These are phyloP conservation scores for Torulaspora gathmanii DNA, from an alignment of 805 yeast genomes.

Conservation along the genomic window DNA sequence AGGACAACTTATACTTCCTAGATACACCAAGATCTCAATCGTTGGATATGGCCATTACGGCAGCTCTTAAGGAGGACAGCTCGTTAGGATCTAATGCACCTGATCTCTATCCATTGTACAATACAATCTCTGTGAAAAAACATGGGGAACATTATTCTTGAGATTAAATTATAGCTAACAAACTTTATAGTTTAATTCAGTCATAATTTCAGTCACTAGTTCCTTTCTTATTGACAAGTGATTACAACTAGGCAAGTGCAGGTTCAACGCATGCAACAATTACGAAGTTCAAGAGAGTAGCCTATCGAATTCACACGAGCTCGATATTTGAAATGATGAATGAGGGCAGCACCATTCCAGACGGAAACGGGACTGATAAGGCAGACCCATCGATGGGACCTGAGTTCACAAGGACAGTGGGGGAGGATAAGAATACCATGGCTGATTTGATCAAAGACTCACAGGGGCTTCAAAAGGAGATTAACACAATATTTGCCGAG, in stretches of 20 bases:
- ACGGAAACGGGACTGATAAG: not conserved
- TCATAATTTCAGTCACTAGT: not conserved
- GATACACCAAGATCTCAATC: constrained; percentile 19
- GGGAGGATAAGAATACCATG: not conserved
- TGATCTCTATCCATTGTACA: constrained; percentile 48
- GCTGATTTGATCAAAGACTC: constrained; percentile 12
- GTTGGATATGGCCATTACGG: constrained; percentile 23
- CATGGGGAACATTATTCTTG: constrained; percentile 49
- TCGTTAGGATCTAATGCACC: constrained; percentile 36
- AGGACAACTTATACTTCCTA: constrained; percentile 19
- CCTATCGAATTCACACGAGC: too few relatives aligned
- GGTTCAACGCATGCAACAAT: too few relatives aligned
- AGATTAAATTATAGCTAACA: not conserved
- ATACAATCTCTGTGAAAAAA: constrained; percentile 49
- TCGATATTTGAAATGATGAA: too few relatives aligned
- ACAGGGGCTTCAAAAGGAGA: constrained; percentile 26
- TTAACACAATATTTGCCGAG: constrained; percentile 18
- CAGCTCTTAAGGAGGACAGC: constrained; percentile 24
- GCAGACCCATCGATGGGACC: not conserved
- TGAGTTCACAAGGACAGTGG: not conserved
- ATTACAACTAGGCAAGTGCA: too few relatives aligned
- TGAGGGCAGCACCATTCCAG: not conserved
- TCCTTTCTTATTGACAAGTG: too few relatives aligned
- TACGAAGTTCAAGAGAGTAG: too few relatives aligned
- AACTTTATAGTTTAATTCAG: not conserved